These are phyloP conservation scores for Ophiostoma perfectum DNA, from an alignment of 2,329 filamentous ascomycete genomes.

Conservation along the genomic window DNA sequence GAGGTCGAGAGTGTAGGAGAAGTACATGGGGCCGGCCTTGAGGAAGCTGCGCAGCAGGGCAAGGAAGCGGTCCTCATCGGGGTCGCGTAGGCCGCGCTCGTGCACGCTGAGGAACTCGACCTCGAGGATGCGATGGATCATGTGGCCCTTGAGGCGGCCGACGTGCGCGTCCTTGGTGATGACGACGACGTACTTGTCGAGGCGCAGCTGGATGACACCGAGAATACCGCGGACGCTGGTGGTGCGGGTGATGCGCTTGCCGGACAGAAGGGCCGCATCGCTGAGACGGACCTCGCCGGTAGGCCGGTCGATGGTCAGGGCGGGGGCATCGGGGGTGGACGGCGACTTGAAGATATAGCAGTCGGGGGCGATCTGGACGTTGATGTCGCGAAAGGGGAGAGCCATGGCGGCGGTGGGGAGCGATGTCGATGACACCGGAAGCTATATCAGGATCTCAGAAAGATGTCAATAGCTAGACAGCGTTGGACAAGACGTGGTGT, in stretches of 20 bases:
- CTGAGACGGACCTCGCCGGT: conserved; percentile 84
- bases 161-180: conserved; percentile 92
- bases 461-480: not conserved
- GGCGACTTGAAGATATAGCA: conserved; percentile 96
- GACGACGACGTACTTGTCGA: conserved; percentile 94
- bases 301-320: conserved; percentile 83
- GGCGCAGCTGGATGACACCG: conserved; percentile 85
- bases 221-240: conserved; percentile 93
- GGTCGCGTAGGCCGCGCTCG: conserved; percentile 84
- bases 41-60: conserved; percentile 74
- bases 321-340: conserved; percentile 82
- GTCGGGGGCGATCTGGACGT: conserved; percentile 84
- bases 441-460: not conserved
- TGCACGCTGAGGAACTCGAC: conserved; percentile 93
- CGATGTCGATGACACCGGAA: conserved; percentile 1
- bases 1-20: conserved; percentile 93
- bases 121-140: conserved; percentile 86
- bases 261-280: conserved; percentile 68
- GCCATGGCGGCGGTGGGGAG: conserved; percentile 31
- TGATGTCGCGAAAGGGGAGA: conserved; percentile 89
- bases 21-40: conserved; percentile 86
- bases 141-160: conserved; percentile 87
- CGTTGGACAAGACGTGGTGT: not conserved
- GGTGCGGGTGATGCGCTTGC: conserved; percentile 66
- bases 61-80: conserved; percentile 90